phyloP scores from a whole-genome alignment of 2,329 filamentous ascomycete genomes.

The Graphilbum sp. region DNA sequence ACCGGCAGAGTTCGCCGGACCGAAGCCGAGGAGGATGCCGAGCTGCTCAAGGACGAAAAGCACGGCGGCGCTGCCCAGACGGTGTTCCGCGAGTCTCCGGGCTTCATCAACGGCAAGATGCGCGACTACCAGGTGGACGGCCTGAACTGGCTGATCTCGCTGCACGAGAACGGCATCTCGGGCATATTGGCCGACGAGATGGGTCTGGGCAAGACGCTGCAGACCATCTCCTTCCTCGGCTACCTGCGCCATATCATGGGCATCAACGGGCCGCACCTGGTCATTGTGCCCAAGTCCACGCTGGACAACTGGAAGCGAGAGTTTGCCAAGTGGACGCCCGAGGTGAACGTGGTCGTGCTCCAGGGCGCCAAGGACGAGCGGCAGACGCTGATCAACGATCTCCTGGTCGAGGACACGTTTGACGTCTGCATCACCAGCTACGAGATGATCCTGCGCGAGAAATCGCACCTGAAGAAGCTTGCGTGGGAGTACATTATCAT shows the following conservation, averaged over 20 bases:
- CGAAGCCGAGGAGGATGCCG: slow-evolving; percentile 94
- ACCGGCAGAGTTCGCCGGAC: slow-evolving; percentile 69
- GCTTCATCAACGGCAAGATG: slow-evolving; percentile 81
- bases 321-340: slow-evolving; percentile 85
- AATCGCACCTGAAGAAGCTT: slow-evolving; percentile 88
- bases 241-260: slow-evolving; percentile 84
- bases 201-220: slow-evolving; percentile 93
- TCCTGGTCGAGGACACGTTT: slow-evolving; percentile 85
- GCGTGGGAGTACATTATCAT: slow-evolving; percentile 99
- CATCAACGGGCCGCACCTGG: slow-evolving; percentile 78
- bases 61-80: slow-evolving; percentile 61
- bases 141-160: slow-evolving; percentile 91
- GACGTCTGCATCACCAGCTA: slow-evolving; percentile 98
- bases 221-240: slow-evolving; percentile 92
- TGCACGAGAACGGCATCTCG: slow-evolving; percentile 97
- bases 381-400: slow-evolving; percentile 71
- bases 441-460: slow-evolving; percentile 95
- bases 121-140: slow-evolving; percentile 93
- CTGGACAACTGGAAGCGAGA: slow-evolving; percentile 98
- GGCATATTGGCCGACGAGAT: slow-evolving; percentile 97
- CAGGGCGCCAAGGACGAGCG: slow-evolving; percentile 94
- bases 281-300: slow-evolving; percentile 90
- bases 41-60: slow-evolving; percentile 75
- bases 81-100: slow-evolving; percentile 83
- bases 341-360: slow-evolving; percentile 83